Evolutionary conservation across 1,284 basidiomycete genomes (phyloP).

Genomic region (Fomitopsis betulina): DNA sequence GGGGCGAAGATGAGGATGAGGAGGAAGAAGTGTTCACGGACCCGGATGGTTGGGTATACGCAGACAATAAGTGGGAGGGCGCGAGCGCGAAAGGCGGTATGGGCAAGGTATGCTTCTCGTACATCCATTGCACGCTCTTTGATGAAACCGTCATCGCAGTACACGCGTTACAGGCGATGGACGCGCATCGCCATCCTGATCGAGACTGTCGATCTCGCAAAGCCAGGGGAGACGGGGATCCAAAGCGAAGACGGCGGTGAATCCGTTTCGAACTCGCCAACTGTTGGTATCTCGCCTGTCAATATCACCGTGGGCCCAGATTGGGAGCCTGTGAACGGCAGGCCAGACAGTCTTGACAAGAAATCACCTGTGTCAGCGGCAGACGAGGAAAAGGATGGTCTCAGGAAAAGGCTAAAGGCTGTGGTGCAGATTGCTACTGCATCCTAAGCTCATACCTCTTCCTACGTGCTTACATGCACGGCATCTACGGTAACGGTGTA

Average conservation of each 20-base stretch:
- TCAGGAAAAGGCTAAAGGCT: constrained; percentile 25
- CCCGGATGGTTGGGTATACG: constrained; percentile 89
- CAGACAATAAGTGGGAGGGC: constrained; percentile 94
- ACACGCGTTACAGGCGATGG: constrained; percentile 82
- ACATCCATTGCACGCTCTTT: not conserved
- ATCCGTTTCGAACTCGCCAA: not conserved
- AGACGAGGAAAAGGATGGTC: constrained; percentile 14
- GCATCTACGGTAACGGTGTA: not conserved
- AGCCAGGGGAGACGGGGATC: constrained; percentile 28
- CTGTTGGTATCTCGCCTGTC: not conserved
- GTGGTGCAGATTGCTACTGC: constrained; percentile 19
- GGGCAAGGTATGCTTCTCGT: constrained; percentile 57
- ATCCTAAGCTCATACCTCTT: not conserved
- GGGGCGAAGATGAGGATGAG: constrained; percentile 22
- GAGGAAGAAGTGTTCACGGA: constrained; percentile 61
- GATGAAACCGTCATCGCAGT: constrained; percentile 38
- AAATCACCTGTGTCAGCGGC: not conserved
- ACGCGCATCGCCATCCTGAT: constrained; percentile 75
- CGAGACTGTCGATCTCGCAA: constrained; percentile 63
- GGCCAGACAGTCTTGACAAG: not conserved
- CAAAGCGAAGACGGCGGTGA: constrained; percentile 10
- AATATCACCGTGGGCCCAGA: not conserved
- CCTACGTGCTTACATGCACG: not conserved
- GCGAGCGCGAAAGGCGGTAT: constrained; percentile 75
- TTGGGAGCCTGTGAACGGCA: constrained; percentile 1